These are phyloP conservation scores for Emergomyces africanus DNA, from an alignment of 2,329 filamentous ascomycete species.

Conservation along the genomic window DNA sequence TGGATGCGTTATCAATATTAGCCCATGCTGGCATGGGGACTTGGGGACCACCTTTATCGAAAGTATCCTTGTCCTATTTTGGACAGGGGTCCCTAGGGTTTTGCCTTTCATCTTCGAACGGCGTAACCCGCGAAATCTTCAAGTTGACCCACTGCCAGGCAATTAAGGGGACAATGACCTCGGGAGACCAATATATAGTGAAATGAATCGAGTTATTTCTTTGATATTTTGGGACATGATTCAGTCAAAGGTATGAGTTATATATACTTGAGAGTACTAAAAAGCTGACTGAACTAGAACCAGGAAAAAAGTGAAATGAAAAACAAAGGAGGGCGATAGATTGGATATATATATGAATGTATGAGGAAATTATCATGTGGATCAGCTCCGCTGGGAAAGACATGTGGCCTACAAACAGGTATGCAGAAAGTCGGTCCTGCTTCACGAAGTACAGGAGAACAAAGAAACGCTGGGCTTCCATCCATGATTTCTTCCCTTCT, in stretches of 20 bases:
- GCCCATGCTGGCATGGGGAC: neutral
- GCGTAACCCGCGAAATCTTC: neutral
- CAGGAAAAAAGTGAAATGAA: neutral
- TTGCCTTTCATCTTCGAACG: neutral
- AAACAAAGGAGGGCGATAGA: neutral
- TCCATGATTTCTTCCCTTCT: neutral
- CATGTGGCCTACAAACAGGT: neutral
- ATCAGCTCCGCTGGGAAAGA: too few relatives aligned
- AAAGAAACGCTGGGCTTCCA: neutral
- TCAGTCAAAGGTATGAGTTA: neutral
- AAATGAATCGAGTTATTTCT: neutral
- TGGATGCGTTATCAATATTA: neutral
- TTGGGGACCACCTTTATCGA: too few relatives aligned
- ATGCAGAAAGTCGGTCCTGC: neutral
- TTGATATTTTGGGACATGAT: neutral
- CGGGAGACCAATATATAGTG: neutral
- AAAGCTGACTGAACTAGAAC: neutral
- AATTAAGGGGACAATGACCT: neutral
- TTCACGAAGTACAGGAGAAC: neutral
- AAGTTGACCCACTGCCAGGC: neutral
- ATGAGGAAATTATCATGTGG: neutral
- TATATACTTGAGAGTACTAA: neutral
- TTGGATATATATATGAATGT: neutral
- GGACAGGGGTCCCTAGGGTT: too few relatives aligned
- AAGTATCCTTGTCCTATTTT: too few relatives aligned